These are phyloP conservation scores for Ophiostoma novo-ulmi DNA, from an alignment of 2,329 filamentous ascomycete genomes.

Conservation along the genomic window DNA sequence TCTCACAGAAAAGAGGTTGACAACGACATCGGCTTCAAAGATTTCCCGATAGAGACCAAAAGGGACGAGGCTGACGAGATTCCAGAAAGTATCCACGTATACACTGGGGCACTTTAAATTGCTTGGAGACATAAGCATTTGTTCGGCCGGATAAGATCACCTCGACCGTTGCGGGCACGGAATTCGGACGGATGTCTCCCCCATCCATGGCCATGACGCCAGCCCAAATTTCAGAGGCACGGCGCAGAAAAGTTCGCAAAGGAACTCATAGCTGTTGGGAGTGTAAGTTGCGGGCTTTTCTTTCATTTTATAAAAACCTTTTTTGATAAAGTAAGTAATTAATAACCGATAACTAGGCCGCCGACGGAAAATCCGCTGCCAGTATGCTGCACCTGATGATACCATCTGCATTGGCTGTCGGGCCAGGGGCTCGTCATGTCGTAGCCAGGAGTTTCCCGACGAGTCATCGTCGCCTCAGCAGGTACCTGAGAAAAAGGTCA, in stretches of 20 bases:
- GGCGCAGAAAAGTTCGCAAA: constrained; percentile 45
- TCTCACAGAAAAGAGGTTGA: background rate
- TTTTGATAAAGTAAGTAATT: background rate
- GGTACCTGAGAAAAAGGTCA: constrained; percentile 38
- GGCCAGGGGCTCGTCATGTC: constrained; percentile 38
- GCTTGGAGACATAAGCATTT: background rate
- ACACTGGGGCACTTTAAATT: background rate
- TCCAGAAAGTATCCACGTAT: too few relatives aligned
- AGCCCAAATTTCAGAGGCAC: constrained; percentile 29
- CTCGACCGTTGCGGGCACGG: background rate
- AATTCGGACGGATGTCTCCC: constrained; percentile 9
- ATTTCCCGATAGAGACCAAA: background rate
- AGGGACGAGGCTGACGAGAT: too few relatives aligned
- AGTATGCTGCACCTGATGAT: constrained; percentile 38
- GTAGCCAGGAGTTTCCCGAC: constrained; percentile 44
- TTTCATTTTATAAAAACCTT: background rate
- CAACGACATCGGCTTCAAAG: background rate
- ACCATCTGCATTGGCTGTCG: constrained; percentile 42
- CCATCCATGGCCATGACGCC: constrained; percentile 19
- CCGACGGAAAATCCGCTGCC: constrained; percentile 47
- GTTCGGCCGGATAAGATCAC: background rate
- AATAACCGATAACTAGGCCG: constrained; percentile 31
- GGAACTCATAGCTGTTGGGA: constrained; percentile 54
- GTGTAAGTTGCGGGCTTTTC: constrained; percentile 36
- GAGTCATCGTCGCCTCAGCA: constrained; percentile 30